Base-by-base conservation (phyloP, 805 yeast species). In the Metschnikowia peoriensis region DNA sequence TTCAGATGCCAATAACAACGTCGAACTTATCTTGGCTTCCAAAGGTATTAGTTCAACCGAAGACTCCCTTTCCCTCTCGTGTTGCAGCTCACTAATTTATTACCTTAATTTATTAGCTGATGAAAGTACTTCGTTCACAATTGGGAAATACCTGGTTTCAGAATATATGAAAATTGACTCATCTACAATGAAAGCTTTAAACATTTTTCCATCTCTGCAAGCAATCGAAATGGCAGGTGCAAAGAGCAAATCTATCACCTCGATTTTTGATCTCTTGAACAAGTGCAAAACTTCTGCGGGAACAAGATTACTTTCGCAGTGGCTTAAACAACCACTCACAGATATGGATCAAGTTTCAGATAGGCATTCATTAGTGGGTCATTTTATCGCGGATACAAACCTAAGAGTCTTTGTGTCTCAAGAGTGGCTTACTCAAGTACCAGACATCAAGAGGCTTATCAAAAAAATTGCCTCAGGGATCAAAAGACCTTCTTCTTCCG, bases 301-400 rank as follows among this genome's bases (percentile, higher is more conserved):
- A 7, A 75, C 93, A 1, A 79, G 98, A 57, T 70, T 92, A 47
- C 77, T 94, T 28, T 85, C 94, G 14, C 97, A 90, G 64, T 94
- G 99, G 99, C 77, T 94, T 55, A 94, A 93, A 64, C 99, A 94
- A 69, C 99, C 99, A 0, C 76, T 94, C 46, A 85, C 96, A 49
- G 83, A 83, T 58, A 64, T 78, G 10, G 63, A 60, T 0, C 82
- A 77, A 47, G 91, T 94, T 39, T 67, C 71, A 39, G 76, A 83
- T 42, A 78, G 99, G 47, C 97, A 89, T 58, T 67, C 73, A 7
- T 71, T 94, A 46, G 96, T 93, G n/a, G 86, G 83, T 28, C 78
- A 80, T 53, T 70, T 94, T 57, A 75, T 88, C n/a, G 80, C 85
- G 34, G 88, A 91, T 60, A 70, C 89, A 6, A 82, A 81, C 56